A percentile compares a stretch with the other conserved stretches of the same genome.
These are phyloP conservation scores for Brassica cretica DNA, from an alignment of 345 rosid genomes.

Conservation along the genomic window DNA sequence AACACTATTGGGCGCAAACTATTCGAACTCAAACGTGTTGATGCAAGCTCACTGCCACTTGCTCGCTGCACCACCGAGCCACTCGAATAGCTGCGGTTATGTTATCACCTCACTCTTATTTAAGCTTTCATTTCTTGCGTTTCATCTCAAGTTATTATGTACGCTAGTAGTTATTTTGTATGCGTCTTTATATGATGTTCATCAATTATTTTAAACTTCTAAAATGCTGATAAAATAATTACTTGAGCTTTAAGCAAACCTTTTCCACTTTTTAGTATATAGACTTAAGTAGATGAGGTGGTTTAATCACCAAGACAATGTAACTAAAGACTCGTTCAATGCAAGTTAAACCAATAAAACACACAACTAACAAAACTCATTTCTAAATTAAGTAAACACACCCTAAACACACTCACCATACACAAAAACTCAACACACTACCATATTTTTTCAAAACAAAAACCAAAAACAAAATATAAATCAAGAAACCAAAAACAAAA, in stretches of 20 bases:
- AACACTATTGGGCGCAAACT: neutral
- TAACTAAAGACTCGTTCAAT: constrained; percentile 42
- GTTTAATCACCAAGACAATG: constrained; percentile 25
- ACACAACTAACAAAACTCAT: constrained; percentile 18
- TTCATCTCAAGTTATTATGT: neutral
- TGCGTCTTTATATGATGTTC: neutral
- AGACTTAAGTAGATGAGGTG: constrained; percentile 14
- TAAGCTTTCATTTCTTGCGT: neutral
- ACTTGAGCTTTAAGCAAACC: constrained; percentile 3
- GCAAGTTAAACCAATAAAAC: constrained; percentile 27
- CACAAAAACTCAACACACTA: neutral
- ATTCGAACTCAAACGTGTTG: constrained; percentile 37
- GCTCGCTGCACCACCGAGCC: constrained; percentile 22
- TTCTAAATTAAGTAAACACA: constrained; percentile 39
- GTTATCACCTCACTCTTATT: neutral
- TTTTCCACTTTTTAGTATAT: neutral
- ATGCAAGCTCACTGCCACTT: constrained; percentile 26
- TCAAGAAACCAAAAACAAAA: constrained; percentile 6
- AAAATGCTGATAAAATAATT: neutral
- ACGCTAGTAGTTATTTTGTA: neutral
- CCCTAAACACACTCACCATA: constrained; percentile 24
- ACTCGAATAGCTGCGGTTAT: constrained; percentile 6
- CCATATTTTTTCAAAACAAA: neutral
- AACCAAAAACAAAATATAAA: constrained; percentile 3
- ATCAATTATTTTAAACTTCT: neutral